Evolutionary conservation across 176 grass and related monocot genomes (phyloP), one percentile per base, ranked within the genome.

Genomic region (Rhynchospora tenuis): DNA sequence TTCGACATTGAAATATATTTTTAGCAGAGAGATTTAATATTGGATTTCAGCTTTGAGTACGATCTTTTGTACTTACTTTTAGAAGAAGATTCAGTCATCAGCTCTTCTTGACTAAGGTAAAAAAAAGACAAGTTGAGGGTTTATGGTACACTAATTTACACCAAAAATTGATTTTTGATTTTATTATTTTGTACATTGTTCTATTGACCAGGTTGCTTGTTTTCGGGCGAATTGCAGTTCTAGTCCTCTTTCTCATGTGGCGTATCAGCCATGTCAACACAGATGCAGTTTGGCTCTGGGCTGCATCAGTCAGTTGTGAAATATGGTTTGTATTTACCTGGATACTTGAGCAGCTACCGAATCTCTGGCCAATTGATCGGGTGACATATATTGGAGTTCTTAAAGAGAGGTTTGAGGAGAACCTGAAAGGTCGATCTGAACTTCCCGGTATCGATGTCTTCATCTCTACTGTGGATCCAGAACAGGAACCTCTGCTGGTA

Each of bases 251-350:
- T 33, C 31, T 33, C 3, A 3, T 33, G 27, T 97, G 91, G 94
- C 89, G 91, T 45, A 83, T 93, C 57, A 44, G 28, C 38, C 91
- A 93, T 86, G 86, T 89, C 47, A 97, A 97, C 82, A 84, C 82
- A 7, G 94, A 97, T 81, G 94, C 94, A 29, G 51, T 84, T 84
- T 97, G 94, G 94, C 89, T 97, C 66, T 93, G 94, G 94, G 91
- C 86, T 47, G 93, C 90, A 12, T 97, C 91, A 6, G 88, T 97
- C 68, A 82, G 87, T 5, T 92, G 94, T 24, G 94, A 97, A 87
- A 89, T 97, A 73, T 97, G 94, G 94, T 97, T 97, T 77, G 89
- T 89, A 0, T 88, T 97, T 86, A 93, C 91, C 0, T 97, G 94
- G 94, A 70, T 97, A 24, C 89, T 97, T 0, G 91, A 97, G 59